Percentiles rank a stretch among this genome's conserved stretches.
Evolutionary conservation across 140 eudicot genomes (phyloP).

Genomic region (Flaveria floridana): DNA sequence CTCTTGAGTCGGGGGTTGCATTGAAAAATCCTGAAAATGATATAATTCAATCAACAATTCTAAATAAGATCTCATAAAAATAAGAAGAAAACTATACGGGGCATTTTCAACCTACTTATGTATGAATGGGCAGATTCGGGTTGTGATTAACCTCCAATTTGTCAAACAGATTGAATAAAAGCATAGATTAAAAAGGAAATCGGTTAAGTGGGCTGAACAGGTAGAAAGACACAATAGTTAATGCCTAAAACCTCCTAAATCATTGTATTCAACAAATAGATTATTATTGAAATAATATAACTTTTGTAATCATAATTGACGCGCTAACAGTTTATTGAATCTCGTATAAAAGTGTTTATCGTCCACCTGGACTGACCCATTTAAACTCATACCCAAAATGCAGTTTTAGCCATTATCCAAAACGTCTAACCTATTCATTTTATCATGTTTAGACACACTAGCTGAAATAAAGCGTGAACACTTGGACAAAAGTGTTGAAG

Average conservation of each 20-base stretch:
- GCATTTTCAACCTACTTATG: background rate
- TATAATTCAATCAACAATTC: background rate
- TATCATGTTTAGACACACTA: background rate
- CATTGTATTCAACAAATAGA: background rate
- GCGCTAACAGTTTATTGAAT: background rate
- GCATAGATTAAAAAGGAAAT: background rate
- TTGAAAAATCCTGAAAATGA: constrained; percentile 64
- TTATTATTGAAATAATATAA: background rate
- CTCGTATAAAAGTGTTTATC: background rate
- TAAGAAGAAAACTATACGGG: background rate
- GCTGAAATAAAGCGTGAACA: background rate
- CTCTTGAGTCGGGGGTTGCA: constrained; percentile 98
- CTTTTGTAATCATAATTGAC: constrained; percentile 1
- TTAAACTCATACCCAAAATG: background rate
- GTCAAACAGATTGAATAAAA: constrained; percentile 2
- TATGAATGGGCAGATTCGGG: background rate
- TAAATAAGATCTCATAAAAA: background rate
- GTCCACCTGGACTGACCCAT: background rate
- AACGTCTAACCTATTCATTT: background rate
- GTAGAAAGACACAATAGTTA: too few species aligned
- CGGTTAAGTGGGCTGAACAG: too few species aligned
- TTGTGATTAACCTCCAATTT: background rate
- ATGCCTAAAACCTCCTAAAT: background rate
- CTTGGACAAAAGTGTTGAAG: background rate
- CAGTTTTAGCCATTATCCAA: background rate